A percentile compares a stretch with the other conserved stretches of the same genome.
These are phyloP conservation scores for Podila verticillata DNA, from an alignment of 192 early-diverging fungal genomes.

Conservation along the genomic window DNA sequence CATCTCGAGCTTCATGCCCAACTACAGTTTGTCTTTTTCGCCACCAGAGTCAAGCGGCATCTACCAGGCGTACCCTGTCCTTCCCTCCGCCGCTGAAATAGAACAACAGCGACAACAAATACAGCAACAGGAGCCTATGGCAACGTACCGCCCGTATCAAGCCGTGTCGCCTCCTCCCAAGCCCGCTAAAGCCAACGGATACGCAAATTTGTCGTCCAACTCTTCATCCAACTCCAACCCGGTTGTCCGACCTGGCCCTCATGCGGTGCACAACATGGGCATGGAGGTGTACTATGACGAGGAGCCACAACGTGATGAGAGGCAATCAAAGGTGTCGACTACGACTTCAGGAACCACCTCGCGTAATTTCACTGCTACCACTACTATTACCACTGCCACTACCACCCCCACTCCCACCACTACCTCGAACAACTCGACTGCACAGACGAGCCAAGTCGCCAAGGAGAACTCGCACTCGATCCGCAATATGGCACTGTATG, in stretches of 20 bases:
- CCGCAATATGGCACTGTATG: constrained; percentile 15
- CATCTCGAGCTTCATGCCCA: not conserved
- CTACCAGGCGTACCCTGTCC: not conserved
- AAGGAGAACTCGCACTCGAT: not conserved
- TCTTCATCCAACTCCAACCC: constrained; percentile 2
- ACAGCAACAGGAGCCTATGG: constrained; percentile 11
- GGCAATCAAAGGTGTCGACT: no score
- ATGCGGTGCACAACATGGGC: constrained; percentile 30
- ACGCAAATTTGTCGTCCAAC: not conserved
- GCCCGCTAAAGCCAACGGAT: not conserved
- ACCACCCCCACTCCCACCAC: not conserved
- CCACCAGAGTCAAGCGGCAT: not conserved
- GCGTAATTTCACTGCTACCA: not conserved
- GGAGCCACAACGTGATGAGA: not conserved
- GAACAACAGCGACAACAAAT: constrained; percentile 17
- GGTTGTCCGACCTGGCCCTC: constrained; percentile 23
- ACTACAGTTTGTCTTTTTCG: not conserved
- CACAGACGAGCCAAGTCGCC: not conserved
- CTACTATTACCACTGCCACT: not conserved
- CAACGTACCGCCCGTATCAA: not conserved
- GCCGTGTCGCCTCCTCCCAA: no score
- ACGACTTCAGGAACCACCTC: no score
- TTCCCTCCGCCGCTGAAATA: not conserved
- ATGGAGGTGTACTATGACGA: constrained; percentile 19
- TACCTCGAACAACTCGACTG: not conserved